These are phyloP conservation scores for Arachis stenosperma DNA, from an alignment of 306 rosid species.

Conservation along the genomic window DNA sequence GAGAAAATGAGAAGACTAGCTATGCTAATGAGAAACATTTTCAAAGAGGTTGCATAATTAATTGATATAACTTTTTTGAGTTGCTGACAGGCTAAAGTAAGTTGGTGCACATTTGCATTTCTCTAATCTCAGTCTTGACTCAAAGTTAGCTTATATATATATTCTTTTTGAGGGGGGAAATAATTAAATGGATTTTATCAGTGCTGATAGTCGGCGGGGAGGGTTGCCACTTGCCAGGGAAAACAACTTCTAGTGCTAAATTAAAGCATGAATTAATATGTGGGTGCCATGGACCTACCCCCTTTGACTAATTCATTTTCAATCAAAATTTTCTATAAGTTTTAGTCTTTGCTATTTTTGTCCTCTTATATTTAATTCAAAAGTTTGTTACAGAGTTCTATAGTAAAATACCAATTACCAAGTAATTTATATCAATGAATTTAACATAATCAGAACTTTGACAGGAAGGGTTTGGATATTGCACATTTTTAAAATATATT, in stretches of 20 bases:
- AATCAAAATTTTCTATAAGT: background rate
- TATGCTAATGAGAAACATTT: constrained; percentile 4
- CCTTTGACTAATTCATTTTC: constrained; percentile 39
- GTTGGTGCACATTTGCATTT: constrained; percentile 44
- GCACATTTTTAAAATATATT: too few species aligned
- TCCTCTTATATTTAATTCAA: background rate
- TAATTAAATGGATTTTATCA: constrained; percentile 6
- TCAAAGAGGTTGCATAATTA: constrained; percentile 32
- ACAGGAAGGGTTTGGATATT: too few species aligned
- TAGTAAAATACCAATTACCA: background rate
- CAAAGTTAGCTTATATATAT: background rate
- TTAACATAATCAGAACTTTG: background rate
- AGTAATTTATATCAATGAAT: background rate
- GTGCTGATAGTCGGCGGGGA: constrained; percentile 18
- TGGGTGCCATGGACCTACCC: constrained; percentile 34
- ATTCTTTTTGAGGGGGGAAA: constrained; percentile 37
- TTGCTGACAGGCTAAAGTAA: constrained; percentile 52
- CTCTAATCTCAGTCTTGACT: background rate
- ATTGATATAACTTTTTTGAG: constrained; percentile 33
- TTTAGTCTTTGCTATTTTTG: background rate
- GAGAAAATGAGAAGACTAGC: background rate
- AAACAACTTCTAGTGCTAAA: constrained; percentile 34
- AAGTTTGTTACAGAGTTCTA: background rate
- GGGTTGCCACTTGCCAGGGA: constrained; percentile 20
- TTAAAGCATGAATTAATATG: constrained; percentile 33